Conservation (phyloP, 2,329 filamentous ascomycete species). For the Sporothrix pseudoabietina region DNA sequence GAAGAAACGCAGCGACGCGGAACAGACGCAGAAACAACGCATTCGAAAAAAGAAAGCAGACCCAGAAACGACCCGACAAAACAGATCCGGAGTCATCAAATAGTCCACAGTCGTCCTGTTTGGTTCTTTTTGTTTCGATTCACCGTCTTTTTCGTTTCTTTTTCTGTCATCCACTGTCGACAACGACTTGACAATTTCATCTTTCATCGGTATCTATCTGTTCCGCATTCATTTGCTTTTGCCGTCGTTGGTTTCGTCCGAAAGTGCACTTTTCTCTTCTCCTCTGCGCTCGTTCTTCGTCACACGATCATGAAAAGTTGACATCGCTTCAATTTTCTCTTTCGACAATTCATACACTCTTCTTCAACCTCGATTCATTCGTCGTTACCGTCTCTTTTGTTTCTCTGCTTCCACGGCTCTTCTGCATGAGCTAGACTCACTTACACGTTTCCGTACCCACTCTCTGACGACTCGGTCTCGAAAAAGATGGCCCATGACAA, state of each 20-base stretch:
- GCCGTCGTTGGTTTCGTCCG: no score
- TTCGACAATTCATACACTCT: neutral
- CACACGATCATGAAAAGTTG: neutral
- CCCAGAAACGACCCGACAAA: neutral
- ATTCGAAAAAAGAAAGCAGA: conserved; percentile 2
- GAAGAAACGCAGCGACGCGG: neutral
- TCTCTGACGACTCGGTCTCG: neutral
- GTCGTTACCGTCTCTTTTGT: neutral
- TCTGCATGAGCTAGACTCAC: conserved; percentile 19
- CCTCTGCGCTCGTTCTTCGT: no score
- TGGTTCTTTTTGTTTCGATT: neutral
- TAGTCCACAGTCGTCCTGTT: neutral
- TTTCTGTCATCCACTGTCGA: neutral
- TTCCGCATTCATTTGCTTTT: neutral
- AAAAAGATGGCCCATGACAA: neutral
- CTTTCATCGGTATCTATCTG: neutral
- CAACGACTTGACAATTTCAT: neutral
- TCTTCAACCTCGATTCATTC: neutral
- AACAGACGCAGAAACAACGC: neutral
- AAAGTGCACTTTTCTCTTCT: neutral
- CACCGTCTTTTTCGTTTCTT: conserved; percentile 10
- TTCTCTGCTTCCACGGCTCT: neutral
- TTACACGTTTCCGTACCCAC: conserved; percentile 16
- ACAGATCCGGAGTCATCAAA: neutral
- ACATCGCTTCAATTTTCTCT: neutral